Base-by-base conservation (phyloP, 257 asterid species). In the Solanum corneliomulleri region DNA sequence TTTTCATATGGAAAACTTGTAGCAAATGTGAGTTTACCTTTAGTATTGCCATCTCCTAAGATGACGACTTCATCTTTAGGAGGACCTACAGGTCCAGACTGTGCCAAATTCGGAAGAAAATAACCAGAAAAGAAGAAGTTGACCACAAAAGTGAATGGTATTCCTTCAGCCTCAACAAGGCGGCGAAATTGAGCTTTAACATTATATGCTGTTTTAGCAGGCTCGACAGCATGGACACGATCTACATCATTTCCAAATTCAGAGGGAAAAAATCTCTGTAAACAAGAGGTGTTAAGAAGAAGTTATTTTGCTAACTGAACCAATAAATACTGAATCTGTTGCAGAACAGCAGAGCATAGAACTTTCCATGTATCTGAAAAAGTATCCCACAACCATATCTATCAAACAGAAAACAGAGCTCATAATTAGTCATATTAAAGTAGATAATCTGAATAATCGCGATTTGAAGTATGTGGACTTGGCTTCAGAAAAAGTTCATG, bases 161-260 rank as follows among this genome's bases (percentile, higher is more conserved):
- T 91, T 20, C 93, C 94, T 27, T 88, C 86, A 23, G 92, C 95
- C 86, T 94, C 98, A 11, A 89, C 85, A 0, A 91, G 87, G 39
- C 98, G 89, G 1, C 96, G 94, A 52, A 95, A 47, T 41, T 87
- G 80, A 21, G 86, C 90, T 89, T 94, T 94, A 2, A 2, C 4
- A 1, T 60, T 91, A 11, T 92, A 93, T n/a, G 89, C 39, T 2
- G 92, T 89, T 86, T 91, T 92, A 0, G 89, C 93, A 4, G 97
- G 98, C 72, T 90, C 96, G 1, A 95, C 96, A 1, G 96, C 96
- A 8, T 92, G 91, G 5, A 90, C 39, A 18, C 91, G 92, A 80
- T 96, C 98, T 27, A 90, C 95, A 39, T 96, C 98, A 70, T 89
- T 88, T 14, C 98, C 97, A 60, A 93, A 96, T 83, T 96, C 99